phyloP scores from a whole-genome alignment of 1,284 basidiomycete species.

The Melampsora occidentalis region DNA sequence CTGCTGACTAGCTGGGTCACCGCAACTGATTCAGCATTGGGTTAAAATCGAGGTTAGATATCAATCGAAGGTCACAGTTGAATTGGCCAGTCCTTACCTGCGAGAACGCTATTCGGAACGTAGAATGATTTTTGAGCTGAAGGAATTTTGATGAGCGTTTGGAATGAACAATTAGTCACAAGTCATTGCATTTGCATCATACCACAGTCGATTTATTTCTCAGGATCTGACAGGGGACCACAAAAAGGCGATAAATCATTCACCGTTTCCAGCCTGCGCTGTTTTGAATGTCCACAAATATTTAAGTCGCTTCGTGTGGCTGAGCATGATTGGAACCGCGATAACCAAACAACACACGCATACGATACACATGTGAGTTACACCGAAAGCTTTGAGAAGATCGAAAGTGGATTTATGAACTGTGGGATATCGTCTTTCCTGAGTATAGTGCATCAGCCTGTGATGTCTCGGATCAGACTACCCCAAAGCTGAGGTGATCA shows the following conservation, averaged over 20 bases:
- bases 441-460: not conserved
- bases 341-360: not conserved
- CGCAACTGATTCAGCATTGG: not conserved
- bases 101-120: not conserved
- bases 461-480: too few species aligned
- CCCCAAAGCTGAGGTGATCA: too few species aligned
- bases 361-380: not conserved
- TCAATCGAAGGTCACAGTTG: too few species aligned
- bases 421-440: constrained; percentile 2
- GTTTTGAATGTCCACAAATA: not conserved
- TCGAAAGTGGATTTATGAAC: not conserved
- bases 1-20: constrained; percentile 2
- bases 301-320: not conserved
- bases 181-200: too few species aligned
- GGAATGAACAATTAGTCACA: not conserved
- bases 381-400: not conserved
- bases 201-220: too few species aligned
- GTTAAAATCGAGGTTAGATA: not conserved
- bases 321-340: not conserved
- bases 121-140: not conserved
- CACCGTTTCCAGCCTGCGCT: not conserved
- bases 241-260: not conserved
- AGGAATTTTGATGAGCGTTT: not conserved
- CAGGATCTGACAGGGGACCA: too few species aligned
- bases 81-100: not conserved